Evolutionary conservation across 2,329 filamentous ascomycete species (phyloP).

Genomic region (Microcyclospora tardicrescens): DNA sequence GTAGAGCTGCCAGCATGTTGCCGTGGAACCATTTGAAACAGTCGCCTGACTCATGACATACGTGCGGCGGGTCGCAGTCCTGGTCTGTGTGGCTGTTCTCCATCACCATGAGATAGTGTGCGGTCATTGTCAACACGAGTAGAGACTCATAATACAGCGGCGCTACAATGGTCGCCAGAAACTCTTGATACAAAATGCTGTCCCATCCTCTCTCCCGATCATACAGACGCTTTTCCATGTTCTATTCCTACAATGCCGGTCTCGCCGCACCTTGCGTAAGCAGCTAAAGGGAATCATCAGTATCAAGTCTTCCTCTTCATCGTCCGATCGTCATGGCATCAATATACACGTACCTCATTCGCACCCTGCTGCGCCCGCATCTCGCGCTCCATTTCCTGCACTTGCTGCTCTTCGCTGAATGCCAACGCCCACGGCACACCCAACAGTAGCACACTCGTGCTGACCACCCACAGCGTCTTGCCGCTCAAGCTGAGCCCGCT

Average conservation of each 20-base stretch:
- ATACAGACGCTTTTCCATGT: not conserved
- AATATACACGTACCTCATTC: constrained; percentile 48
- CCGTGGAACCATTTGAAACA: too few species aligned
- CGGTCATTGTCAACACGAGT: not conserved
- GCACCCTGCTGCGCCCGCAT: constrained; percentile 90
- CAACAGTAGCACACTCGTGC: constrained; percentile 75
- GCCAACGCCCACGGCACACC: constrained; percentile 90
- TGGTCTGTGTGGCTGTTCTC: too few species aligned
- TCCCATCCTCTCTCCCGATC: not conserved
- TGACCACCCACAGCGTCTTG: constrained; percentile 81
- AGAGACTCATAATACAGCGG: not conserved
- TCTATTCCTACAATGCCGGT: constrained; percentile 11
- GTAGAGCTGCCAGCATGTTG: too few species aligned
- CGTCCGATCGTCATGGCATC: not conserved
- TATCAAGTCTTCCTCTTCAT: not conserved
- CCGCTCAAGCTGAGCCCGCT: constrained; percentile 58
- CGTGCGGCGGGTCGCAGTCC: too few species aligned
- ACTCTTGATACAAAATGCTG: not conserved
- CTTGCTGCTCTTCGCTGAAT: constrained; percentile 90
- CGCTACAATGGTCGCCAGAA: not conserved
- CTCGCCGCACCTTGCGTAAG: constrained; percentile 14
- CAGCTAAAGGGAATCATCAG: constrained; percentile 11
- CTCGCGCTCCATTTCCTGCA: constrained; percentile 95
- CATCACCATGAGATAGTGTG: too few species aligned
- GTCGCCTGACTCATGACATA: too few species aligned